These are phyloP conservation scores for Reutealis trisperma DNA, from an alignment of 345 rosid species.

Conservation along the genomic window DNA sequence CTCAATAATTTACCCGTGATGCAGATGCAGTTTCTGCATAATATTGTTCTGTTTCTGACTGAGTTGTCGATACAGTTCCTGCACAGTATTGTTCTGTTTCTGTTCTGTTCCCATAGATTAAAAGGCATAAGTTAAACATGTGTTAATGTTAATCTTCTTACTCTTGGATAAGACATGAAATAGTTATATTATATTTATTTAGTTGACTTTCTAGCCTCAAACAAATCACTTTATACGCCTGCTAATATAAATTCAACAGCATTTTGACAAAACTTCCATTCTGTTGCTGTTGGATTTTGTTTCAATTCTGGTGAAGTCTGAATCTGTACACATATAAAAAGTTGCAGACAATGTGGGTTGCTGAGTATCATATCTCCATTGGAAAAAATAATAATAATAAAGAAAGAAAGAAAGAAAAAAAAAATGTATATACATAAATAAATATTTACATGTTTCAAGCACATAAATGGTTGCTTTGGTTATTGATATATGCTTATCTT, in stretches of 20 bases:
- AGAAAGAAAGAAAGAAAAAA: not conserved
- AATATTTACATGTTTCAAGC: not conserved
- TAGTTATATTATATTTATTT: not conserved
- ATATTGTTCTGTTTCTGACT: not conserved
- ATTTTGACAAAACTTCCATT: slow-evolving; percentile 9
- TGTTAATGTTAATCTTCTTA: not conserved
- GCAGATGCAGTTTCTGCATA: not conserved
- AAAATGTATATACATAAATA: not conserved
- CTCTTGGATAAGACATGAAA: not conserved
- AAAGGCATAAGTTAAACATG: not conserved
- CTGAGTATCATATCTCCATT: not conserved
- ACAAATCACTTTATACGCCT: slow-evolving; percentile 1
- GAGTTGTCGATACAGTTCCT: not conserved
- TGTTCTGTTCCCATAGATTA: slow-evolving; percentile 9
- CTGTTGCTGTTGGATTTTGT: slow-evolving; percentile 13
- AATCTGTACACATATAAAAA: not conserved
- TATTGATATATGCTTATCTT: too few relatives aligned
- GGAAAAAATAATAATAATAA: not conserved
- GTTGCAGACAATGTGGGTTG: not conserved
- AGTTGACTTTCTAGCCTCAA: slow-evolving; percentile 5
- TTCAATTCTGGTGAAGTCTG: not conserved
- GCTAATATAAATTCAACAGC: not conserved
- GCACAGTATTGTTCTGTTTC: too few relatives aligned
- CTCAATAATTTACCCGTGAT: too few relatives aligned
- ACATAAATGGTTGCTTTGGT: not conserved